A percentile compares a stretch with the other conserved stretches of the same genome.
These are phyloP conservation scores for Clarireedia paspali DNA, from an alignment of 2,329 filamentous ascomycete species.

Conservation along the genomic window DNA sequence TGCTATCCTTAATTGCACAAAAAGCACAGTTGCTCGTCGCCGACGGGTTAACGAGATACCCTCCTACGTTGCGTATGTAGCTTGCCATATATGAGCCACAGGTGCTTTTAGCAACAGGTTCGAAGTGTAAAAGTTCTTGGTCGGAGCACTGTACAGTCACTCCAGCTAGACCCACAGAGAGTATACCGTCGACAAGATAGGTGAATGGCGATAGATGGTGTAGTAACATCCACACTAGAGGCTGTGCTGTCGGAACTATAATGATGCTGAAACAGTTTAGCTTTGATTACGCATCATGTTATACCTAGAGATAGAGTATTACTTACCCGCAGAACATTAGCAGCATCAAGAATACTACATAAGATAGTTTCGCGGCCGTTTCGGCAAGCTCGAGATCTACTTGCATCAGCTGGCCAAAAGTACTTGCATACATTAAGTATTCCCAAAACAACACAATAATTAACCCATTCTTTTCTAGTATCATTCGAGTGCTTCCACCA, in stretches of 20 bases:
- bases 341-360: conserved; percentile 64
- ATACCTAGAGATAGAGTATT: neutral
- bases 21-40: conserved; percentile 49
- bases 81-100: conserved; percentile 49
- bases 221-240: conserved; percentile 78
- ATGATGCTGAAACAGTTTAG: conserved; percentile 49
- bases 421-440: conserved; percentile 75
- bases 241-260: conserved; percentile 52
- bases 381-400: conserved; percentile 69
- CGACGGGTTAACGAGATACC: conserved; percentile 47
- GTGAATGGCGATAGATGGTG: conserved; percentile 77
- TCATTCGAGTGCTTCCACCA: conserved; percentile 43
- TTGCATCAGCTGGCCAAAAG: conserved; percentile 73
- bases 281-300: neutral
- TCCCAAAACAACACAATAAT: conserved; percentile 70
- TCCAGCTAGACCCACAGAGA: conserved; percentile 63
- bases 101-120: conserved; percentile 39
- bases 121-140: conserved; percentile 40
- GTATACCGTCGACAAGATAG: conserved; percentile 68
- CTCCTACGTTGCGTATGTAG: conserved; percentile 40
- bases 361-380: conserved; percentile 67
- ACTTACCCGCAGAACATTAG: conserved; percentile 56
- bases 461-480: conserved; percentile 62
- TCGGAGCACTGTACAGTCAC: conserved; percentile 55
- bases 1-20: conserved; percentile 49